These are phyloP conservation scores for Dactylella cylindrospora DNA, from an alignment of 2,329 filamentous ascomycete species.

Conservation along the genomic window DNA sequence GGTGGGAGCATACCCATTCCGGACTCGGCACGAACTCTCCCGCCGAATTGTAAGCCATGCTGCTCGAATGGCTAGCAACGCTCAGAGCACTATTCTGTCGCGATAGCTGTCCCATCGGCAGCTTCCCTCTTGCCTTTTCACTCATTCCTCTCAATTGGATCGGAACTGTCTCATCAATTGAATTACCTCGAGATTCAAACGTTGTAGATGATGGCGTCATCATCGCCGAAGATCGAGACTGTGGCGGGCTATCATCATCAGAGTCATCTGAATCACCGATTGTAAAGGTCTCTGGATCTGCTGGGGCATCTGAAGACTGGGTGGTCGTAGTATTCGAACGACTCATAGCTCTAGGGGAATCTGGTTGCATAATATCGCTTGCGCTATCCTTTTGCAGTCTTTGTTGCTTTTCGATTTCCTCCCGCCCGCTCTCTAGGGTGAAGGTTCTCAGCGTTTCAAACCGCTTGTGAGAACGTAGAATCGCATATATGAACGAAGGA, in stretches of 20 bases:
- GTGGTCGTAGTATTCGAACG: neutral
- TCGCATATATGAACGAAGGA: constrained; percentile 73
- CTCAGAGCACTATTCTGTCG: constrained; percentile 87
- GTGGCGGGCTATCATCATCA: constrained; percentile 58
- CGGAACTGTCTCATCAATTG: constrained; percentile 75
- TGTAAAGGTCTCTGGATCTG: constrained; percentile 66
- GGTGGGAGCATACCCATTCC: constrained; percentile 61
- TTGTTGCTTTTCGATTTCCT: constrained; percentile 81
- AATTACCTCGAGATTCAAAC: constrained; percentile 65
- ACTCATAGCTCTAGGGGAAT: constrained; percentile 5
- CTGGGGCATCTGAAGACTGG: constrained; percentile 18
- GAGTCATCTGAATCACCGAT: constrained; percentile 80
- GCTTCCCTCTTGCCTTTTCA: constrained; percentile 93
- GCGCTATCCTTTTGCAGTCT: constrained; percentile 67
- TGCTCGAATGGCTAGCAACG: constrained; percentile 63
- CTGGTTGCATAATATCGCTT: constrained; percentile 41
- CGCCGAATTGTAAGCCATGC: constrained; percentile 59
- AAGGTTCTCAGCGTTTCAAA: constrained; percentile 85
- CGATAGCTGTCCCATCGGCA: constrained; percentile 85
- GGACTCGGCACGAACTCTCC: constrained; percentile 75
- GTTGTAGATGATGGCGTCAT: constrained; percentile 29
- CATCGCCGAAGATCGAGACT: constrained; percentile 17
- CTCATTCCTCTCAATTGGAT: constrained; percentile 88
- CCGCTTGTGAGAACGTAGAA: constrained; percentile 75
- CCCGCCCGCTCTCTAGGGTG: constrained; percentile 85